Conservation (phyloP, 257 asterid genomes). For the Primulina huaijiensis region DNA sequence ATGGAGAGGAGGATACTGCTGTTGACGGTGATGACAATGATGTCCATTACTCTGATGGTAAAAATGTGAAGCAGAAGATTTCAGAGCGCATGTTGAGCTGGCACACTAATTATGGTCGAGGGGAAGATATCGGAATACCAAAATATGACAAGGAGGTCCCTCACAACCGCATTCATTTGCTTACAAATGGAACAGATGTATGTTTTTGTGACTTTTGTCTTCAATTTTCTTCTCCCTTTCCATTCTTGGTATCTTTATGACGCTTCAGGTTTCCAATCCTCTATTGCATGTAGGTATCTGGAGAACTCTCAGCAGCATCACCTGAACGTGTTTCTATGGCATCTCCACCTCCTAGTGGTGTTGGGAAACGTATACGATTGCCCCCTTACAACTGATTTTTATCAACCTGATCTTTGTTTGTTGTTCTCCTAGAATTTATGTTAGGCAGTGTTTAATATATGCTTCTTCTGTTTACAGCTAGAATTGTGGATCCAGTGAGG, state of each 20-base stretch:
- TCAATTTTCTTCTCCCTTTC: neutral
- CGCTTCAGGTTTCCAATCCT: conserved; percentile 11
- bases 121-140: conserved; percentile 66
- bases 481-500: conserved; percentile 90
- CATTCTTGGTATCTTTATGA: conserved; percentile 12
- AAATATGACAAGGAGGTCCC: conserved; percentile 91
- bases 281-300: conserved; percentile 66
- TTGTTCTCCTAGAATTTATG: conserved; percentile 9
- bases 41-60: conserved; percentile 51
- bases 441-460: conserved; percentile 21
- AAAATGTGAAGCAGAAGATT: conserved; percentile 70
- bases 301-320: conserved; percentile 96
- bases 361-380: conserved; percentile 54
- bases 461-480: conserved; percentile 51
- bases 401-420: conserved; percentile 32
- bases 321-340: conserved; percentile 96
- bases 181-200: conserved; percentile 96
- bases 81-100: conserved; percentile 95
- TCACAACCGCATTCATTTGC: conserved; percentile 85
- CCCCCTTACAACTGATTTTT: conserved; percentile 40
- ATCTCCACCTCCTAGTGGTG: conserved; percentile 85
- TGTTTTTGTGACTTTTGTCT: conserved; percentile 27
- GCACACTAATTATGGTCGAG: conserved; percentile 77
- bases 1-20: conserved; percentile 63
- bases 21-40: conserved; percentile 58